A percentile compares a stretch with the other conserved stretches of the same genome.
phyloP scores from a whole-genome alignment of 2,329 filamentous ascomycete species.

The Exophiala alcalophila region DNA sequence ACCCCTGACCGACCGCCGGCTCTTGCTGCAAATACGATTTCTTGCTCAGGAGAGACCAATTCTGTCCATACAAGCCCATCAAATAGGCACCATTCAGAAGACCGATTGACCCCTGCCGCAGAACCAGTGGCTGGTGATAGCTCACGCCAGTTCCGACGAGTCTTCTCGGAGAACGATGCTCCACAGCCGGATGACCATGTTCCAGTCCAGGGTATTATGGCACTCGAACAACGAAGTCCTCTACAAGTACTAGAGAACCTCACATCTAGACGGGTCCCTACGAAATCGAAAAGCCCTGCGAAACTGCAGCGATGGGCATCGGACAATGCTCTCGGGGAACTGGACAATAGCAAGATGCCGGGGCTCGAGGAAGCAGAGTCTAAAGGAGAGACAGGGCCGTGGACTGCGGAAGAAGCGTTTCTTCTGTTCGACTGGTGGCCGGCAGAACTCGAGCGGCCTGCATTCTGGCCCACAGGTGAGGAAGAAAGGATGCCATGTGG shows the following conservation, averaged over 20 bases:
- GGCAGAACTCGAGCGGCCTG: conserved; percentile 20
- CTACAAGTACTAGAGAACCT: conserved; percentile 11
- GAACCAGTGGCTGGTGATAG: too few relatives aligned
- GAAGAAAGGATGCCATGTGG: background rate
- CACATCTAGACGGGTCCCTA: conserved; percentile 5
- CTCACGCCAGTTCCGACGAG: conserved; percentile 18
- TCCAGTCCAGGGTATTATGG: background rate
- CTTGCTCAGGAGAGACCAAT: too few relatives aligned
- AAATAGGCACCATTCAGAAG: too few relatives aligned
- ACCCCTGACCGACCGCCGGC: too few relatives aligned
- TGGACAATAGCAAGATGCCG: background rate
- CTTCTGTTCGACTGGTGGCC: conserved; percentile 31
- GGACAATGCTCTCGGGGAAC: conserved; percentile 12
- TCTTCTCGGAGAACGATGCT: conserved; percentile 25
- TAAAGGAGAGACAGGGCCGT: conserved; percentile 29
- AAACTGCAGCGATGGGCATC: conserved; percentile 20
- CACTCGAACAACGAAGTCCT: conserved; percentile 4
- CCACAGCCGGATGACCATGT: conserved; percentile 3
- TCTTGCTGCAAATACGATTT: background rate
- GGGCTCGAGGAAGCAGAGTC: background rate
- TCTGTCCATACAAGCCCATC: too few relatives aligned
- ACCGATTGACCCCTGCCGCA: too few relatives aligned
- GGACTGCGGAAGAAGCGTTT: conserved; percentile 29
- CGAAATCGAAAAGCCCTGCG: conserved; percentile 10
- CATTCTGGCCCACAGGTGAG: conserved; percentile 11